Conservation (phyloP, 805 yeast genomes). For the Candida chilensis region DNA sequence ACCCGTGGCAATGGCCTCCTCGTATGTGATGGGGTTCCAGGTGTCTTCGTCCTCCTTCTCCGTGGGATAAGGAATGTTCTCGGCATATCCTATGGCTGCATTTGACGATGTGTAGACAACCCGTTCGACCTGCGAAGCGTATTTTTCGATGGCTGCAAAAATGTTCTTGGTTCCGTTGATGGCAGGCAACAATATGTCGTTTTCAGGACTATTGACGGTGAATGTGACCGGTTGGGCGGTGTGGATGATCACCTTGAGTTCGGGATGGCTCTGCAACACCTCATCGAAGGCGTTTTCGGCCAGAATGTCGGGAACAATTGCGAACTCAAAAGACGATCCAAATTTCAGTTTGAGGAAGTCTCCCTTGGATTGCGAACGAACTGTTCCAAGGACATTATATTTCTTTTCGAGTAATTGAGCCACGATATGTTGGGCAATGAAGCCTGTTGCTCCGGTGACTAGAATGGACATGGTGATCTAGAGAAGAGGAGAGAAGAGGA, state of each 20-base stretch:
- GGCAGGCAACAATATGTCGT: constrained; percentile 48
- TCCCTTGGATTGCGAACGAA: constrained; percentile 31
- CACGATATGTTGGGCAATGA: constrained; percentile 38
- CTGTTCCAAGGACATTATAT: constrained; percentile 38
- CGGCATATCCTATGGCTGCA: no score
- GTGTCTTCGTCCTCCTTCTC: constrained; percentile 15
- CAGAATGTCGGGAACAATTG: constrained; percentile 23
- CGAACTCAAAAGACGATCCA: constrained; percentile 13
- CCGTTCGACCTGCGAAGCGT: constrained; percentile 33
- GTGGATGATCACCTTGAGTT: constrained; percentile 36
- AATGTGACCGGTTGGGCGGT: constrained; percentile 41
- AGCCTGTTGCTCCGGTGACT: constrained; percentile 44
- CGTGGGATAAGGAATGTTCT: no score
- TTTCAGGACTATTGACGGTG: constrained; percentile 34
- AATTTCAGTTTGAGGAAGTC: constrained; percentile 21
- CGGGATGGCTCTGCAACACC: constrained; percentile 29
- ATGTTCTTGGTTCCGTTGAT: constrained; percentile 43
- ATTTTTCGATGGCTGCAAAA: constrained; percentile 29
- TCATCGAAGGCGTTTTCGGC: constrained; percentile 36
- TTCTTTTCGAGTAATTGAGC: constrained; percentile 26
- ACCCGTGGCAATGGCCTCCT: constrained; percentile 13
- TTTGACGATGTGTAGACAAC: constrained; percentile 48
- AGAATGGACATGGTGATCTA: constrained; percentile 22
- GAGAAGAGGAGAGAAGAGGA: no score
- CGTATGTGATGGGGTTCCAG: constrained; percentile 29